These are phyloP conservation scores for Sphagnum tenellum DNA, from an alignment of 225 moss, liverwort and hornwort species.

Conservation along the genomic window DNA sequence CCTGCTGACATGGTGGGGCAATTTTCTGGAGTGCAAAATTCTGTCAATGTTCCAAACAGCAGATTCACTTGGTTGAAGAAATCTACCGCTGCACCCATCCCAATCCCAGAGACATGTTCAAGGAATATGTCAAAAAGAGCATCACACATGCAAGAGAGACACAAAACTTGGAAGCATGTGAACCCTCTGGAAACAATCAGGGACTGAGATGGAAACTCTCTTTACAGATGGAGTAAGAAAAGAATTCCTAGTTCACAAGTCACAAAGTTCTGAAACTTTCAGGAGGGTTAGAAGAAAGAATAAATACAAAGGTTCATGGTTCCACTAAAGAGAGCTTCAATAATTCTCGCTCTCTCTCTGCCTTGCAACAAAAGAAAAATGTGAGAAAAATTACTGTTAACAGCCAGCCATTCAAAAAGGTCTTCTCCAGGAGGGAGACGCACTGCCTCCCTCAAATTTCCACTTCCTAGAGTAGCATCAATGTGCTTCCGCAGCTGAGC, in stretches of 20 bases:
- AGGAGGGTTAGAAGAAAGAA: too few species aligned
- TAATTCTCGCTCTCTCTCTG: too few species aligned
- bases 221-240: too few species aligned
- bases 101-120: neutral
- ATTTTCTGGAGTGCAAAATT: conserved; percentile 92
- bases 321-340: too few species aligned
- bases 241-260: too few species aligned
- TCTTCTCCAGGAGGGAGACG: conserved; percentile 96
- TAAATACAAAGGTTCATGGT: too few species aligned
- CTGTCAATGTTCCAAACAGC: conserved; percentile 89
- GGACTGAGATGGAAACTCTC: too few species aligned
- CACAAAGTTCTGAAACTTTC: too few species aligned
- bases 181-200: too few species aligned
- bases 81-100: conserved; percentile 71
- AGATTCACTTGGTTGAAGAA: conserved; percentile 99
- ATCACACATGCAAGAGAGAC: neutral
- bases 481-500: conserved; percentile 97
- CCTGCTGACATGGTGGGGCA: conserved; percentile 99
- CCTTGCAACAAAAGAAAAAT: too few species aligned
- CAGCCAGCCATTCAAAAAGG: conserved; percentile 96
- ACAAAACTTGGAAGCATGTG: too few species aligned
- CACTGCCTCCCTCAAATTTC: conserved; percentile 93
- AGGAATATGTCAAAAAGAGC: neutral
- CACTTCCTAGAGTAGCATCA: conserved; percentile 99
- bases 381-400: conserved; percentile 55